Percentiles rank a stretch among this genome's conserved stretches.
These are phyloP conservation scores for Colletotrichum brevisporum DNA, from an alignment of 2,329 filamentous ascomycete species.

Conservation along the genomic window DNA sequence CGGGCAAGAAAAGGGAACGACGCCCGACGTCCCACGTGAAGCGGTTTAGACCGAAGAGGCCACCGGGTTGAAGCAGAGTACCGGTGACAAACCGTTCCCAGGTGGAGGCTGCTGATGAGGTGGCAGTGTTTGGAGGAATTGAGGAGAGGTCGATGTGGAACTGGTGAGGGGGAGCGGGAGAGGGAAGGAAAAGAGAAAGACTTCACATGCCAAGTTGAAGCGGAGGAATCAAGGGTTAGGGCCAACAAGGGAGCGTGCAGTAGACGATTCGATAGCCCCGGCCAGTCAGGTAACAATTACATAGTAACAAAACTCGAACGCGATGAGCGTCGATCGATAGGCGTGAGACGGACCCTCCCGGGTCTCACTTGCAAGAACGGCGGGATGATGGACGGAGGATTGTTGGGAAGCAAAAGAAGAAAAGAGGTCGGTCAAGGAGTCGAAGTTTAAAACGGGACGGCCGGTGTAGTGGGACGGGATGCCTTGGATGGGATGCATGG, in stretches of 20 bases:
- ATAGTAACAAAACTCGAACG: background rate
- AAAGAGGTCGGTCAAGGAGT: constrained; percentile 1
- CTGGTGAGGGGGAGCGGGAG: background rate
- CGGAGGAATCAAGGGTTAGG: constrained; percentile 9
- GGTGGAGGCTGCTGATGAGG: constrained; percentile 18
- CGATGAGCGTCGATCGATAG: background rate
- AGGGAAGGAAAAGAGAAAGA: background rate
- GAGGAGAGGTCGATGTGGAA: background rate
- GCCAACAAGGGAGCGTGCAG: constrained; percentile 10
- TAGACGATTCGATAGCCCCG: background rate
- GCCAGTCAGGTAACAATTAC: background rate
- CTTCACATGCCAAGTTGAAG: constrained; percentile 23
- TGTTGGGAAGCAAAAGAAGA: constrained; percentile 7
- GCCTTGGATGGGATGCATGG: constrained; percentile 23
- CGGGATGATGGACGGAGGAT: background rate
- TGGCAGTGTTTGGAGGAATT: constrained; percentile 3
- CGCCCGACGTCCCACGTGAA: constrained; percentile 11
- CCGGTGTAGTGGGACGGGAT: constrained; percentile 9
- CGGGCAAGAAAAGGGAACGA: constrained; percentile 5
- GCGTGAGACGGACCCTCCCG: background rate
- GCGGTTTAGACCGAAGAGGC: background rate
- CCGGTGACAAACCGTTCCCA: too few relatives aligned
- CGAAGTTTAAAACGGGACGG: background rate
- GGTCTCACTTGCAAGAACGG: constrained; percentile 10
- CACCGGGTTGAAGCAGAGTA: background rate